A percentile compares a stretch with the other conserved stretches of the same genome.
Conservation (phyloP, 768 basidiomycete genomes). For the Termitomyces bulborhizus region DNA sequence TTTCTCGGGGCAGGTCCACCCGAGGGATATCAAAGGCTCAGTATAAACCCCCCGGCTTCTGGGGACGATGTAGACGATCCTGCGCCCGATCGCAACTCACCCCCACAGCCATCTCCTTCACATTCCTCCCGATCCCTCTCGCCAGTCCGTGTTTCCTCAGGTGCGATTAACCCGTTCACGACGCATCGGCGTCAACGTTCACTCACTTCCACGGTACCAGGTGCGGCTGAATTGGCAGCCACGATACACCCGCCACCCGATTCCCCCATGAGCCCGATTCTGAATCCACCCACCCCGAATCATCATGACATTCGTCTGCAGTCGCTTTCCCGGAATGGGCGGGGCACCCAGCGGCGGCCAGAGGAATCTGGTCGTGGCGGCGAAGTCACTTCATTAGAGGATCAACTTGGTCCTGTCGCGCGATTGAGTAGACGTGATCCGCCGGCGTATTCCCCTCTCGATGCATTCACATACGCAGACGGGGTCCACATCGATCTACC, state of each 20-base stretch:
- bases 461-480: constrained; percentile 76
- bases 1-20: constrained; percentile 10
- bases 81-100: constrained; percentile 4
- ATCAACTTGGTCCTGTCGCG: constrained; percentile 26
- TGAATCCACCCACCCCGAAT: constrained; percentile 83
- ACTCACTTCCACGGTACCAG: constrained; percentile 67
- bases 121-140: constrained; percentile 54
- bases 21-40: constrained; percentile 27
- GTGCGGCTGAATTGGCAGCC: constrained; percentile 53
- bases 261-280: constrained; percentile 66
- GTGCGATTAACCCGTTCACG: constrained; percentile 81
- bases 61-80: constrained; percentile 21
- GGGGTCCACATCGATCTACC: constrained; percentile 93
- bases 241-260: constrained; percentile 76
- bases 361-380: constrained; percentile 25
- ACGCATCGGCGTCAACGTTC: constrained; percentile 62
- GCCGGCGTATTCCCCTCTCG: constrained; percentile 85
- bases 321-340: constrained; percentile 39
- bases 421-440: constrained; percentile 57
- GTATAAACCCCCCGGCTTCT: constrained; percentile 10
- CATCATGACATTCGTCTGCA: constrained; percentile 77
- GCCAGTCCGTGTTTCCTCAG: constrained; percentile 50
- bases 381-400: constrained; percentile 16
- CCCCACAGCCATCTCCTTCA: constrained; percentile 27
- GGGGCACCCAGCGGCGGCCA: constrained; percentile 28